Evolutionary conservation across 805 yeast genomes (phyloP).

Genomic region (Pachysolen tannophilus): DNA sequence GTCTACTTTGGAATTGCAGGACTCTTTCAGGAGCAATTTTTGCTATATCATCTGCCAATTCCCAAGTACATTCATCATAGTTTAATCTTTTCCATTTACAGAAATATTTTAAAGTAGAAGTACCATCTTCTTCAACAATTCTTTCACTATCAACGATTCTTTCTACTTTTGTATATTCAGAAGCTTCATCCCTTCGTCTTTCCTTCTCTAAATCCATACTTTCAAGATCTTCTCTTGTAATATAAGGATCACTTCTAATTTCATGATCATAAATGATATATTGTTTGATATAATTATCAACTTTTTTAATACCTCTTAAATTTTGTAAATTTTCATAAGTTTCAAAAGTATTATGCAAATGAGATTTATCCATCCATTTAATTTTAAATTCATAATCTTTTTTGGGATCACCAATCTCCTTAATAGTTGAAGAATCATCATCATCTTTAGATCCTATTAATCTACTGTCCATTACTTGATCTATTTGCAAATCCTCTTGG

Average conservation of each 20-base stretch:
- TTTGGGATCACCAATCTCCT: constrained; percentile 32
- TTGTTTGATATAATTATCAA: constrained; percentile 86
- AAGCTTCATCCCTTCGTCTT: constrained; percentile 72
- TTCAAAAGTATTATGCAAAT: constrained; percentile 95
- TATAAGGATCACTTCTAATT: constrained; percentile 68
- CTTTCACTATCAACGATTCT: constrained; percentile 85
- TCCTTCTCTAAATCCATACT: constrained; percentile 89
- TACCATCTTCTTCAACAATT: constrained; percentile 49
- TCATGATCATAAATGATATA: constrained; percentile 66
- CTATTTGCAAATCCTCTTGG: constrained; percentile 18
- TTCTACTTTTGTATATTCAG: constrained; percentile 80
- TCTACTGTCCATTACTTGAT: constrained; percentile 47
- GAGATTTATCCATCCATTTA: constrained; percentile 86
- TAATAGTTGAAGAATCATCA: constrained; percentile 15
- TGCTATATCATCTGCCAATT: constrained; percentile 81
- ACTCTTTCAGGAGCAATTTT: constrained; percentile 79
- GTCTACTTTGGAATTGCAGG: constrained; percentile 70
- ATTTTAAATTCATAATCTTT: constrained; percentile 51
- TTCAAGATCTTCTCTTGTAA: constrained; percentile 88
- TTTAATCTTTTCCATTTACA: constrained; percentile 92
- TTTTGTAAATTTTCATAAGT: constrained; percentile 43
- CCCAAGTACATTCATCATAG: constrained; percentile 98
- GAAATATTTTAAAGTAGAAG: constrained; percentile 65
- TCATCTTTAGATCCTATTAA: constrained; percentile 25
- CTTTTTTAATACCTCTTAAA: constrained; percentile 70